phyloP scores from a whole-genome alignment of 306 rosid species.

The Delonix regia region DNA sequence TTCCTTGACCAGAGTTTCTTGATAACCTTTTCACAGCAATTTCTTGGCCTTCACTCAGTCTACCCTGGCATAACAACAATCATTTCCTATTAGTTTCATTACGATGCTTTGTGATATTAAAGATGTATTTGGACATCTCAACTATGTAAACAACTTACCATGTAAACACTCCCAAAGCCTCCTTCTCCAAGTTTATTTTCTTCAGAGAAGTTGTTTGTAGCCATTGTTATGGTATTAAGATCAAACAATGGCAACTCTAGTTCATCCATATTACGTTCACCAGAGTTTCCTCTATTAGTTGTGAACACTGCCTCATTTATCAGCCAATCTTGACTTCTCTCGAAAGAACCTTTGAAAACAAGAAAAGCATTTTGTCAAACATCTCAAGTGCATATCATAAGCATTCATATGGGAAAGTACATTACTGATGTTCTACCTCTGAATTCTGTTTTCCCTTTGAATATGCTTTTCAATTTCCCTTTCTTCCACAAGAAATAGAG shows the following conservation, averaged over 20 bases:
- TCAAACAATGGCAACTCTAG: conserved; percentile 60
- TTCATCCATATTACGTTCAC: conserved; percentile 50
- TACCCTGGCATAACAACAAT: conserved; percentile 57
- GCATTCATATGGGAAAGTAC: not conserved
- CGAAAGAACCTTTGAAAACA: conserved; percentile 48
- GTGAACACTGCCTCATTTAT: conserved; percentile 52
- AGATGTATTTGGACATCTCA: not conserved
- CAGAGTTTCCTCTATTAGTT: conserved; percentile 53
- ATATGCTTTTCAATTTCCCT: conserved; percentile 38
- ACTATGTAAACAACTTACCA: conserved; percentile 34
- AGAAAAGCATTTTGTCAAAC: conserved; percentile 23
- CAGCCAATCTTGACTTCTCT: conserved; percentile 72
- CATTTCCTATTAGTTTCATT: conserved; percentile 8
- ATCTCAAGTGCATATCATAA: conserved; percentile 25
- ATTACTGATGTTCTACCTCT: conserved; percentile 47
- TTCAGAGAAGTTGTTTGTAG: conserved; percentile 58
- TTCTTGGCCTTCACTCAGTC: conserved; percentile 54
- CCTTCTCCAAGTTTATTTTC: conserved; percentile 63
- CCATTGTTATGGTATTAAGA: conserved; percentile 49
- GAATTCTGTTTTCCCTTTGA: conserved; percentile 28
- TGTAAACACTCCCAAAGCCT: conserved; percentile 64
- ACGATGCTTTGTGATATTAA: not conserved
- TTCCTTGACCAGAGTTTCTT: conserved; percentile 72
- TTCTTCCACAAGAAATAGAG: conserved; percentile 54
- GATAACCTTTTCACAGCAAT: conserved; percentile 85